Conservation (phyloP, 2,329 filamentous ascomycete genomes). For the Ophiosphaerella narmari region DNA sequence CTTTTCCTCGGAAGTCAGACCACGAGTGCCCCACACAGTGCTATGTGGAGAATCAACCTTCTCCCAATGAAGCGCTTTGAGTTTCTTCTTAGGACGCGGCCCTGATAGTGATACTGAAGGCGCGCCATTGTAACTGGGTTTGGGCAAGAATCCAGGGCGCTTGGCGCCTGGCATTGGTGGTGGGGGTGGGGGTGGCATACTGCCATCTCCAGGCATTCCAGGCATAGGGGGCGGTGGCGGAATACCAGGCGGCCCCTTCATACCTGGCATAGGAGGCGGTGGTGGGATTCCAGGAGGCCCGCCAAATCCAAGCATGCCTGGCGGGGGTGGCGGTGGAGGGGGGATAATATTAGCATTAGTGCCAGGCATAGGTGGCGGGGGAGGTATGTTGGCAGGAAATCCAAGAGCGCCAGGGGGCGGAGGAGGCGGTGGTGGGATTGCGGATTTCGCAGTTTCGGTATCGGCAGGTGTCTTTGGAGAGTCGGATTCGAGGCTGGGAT, state of each 20-base stretch:
- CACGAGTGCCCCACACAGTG: slow-evolving; percentile 89
- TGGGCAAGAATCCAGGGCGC: slow-evolving; percentile 74
- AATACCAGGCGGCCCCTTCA: slow-evolving; percentile 30
- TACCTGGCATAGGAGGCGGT: slow-evolving; percentile 55
- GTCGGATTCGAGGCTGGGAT: slow-evolving; percentile 73
- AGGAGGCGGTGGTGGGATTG: slow-evolving; percentile 55
- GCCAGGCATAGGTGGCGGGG: slow-evolving; percentile 55
- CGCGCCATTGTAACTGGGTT: slow-evolving; percentile 56
- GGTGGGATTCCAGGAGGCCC: slow-evolving; percentile 49
- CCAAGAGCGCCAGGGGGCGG: slow-evolving; percentile 47
- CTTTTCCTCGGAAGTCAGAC: slow-evolving; percentile 82
- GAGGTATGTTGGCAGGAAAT: slow-evolving; percentile 45
- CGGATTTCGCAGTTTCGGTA: slow-evolving; percentile 46
- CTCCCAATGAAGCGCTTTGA: slow-evolving; percentile 99
- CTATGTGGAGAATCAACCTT: slow-evolving; percentile 92
- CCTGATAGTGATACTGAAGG: slow-evolving; percentile 73
- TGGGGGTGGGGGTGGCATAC: slow-evolving; percentile 59
- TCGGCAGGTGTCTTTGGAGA: slow-evolving; percentile 71
- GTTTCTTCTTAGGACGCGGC: slow-evolving; percentile 95
- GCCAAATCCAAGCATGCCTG: slow-evolving; percentile 51
- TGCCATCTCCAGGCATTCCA: slow-evolving; percentile 55
- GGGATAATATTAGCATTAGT: slow-evolving; percentile 48
- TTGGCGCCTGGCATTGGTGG: slow-evolving; percentile 64
- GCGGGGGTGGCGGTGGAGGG: slow-evolving; percentile 55
- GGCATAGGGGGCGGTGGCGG: slow-evolving; percentile 55